A percentile compares a stretch with the other conserved stretches of the same genome.
Evolutionary conservation across 129 eudicot species (phyloP).

Genomic region (Centaurea solstitialis): DNA sequence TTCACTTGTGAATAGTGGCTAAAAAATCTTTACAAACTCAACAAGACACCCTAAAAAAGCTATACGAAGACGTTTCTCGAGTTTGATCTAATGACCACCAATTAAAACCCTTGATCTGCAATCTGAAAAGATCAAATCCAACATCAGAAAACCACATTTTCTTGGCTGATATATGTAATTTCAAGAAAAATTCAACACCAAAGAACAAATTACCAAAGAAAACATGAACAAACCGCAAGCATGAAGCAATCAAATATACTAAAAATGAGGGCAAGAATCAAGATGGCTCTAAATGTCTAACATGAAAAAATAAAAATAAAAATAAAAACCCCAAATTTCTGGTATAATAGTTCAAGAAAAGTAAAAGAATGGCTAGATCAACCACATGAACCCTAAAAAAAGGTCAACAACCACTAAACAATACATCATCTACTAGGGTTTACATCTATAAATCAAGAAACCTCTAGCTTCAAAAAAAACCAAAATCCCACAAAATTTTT

Average conservation of each 20-base stretch:
- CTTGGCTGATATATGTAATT: slow-evolving; percentile 5
- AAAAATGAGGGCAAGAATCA: background rate
- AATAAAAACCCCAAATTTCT: slow-evolving; percentile 1
- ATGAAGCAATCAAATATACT: background rate
- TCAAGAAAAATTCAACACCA: background rate
- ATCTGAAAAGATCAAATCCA: slow-evolving; percentile 22
- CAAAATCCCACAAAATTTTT: background rate
- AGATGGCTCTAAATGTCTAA: background rate
- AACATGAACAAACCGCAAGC: background rate
- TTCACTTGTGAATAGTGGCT: slow-evolving; percentile 16
- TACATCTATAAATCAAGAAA: slow-evolving; percentile 5
- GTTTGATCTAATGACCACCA: slow-evolving; percentile 17
- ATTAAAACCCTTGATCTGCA: slow-evolving; percentile 19
- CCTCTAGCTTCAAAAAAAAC: background rate
- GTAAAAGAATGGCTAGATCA: slow-evolving; percentile 15
- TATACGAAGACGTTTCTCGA: slow-evolving; percentile 20
- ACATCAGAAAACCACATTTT: slow-evolving; percentile 20
- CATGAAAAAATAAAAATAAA: background rate
- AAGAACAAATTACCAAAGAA: background rate
- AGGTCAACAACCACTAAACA: slow-evolving; percentile 7
- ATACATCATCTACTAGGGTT: slow-evolving; percentile 11
- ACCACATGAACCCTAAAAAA: slow-evolving; percentile 5
- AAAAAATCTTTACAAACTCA: slow-evolving; percentile 20
- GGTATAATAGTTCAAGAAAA: background rate
- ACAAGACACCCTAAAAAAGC: background rate